Base-by-base conservation (phyloP, 78 protist species). In the Carpediemonas membranifera region DNA sequence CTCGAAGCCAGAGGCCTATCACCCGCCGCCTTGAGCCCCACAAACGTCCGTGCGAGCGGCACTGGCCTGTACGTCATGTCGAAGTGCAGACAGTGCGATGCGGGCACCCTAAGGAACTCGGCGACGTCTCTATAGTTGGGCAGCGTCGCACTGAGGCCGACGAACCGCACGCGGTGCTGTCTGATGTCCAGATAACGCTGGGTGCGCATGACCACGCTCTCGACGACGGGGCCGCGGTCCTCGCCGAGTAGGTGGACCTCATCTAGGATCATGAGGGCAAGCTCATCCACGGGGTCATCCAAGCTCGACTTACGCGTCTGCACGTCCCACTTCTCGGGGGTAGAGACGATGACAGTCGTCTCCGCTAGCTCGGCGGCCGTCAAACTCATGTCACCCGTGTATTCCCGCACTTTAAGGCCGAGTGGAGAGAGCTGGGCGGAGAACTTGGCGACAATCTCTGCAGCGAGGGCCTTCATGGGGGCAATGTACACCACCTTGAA, bases 301-400 rank as follows among this genome's bases (percentile, higher is more conserved):
- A 56, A 43, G 5, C 36, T 1, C 2, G 83, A 58, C 79, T 94
- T 96, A 56, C 99, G 78, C 16, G 97, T 93, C 39, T 92, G 59
- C 19, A 95, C 96, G 63, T 96, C 99, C 98, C 98, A 96, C 61
- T 96, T 97, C 82, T 97, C 99, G 15, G 99, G 99, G 30, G 99
- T 95, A 0, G 92, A 87, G 1, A 97, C 94, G 14, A 97, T 78
- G 83, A 94, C 65, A 15, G 66, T 68, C 58, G 77, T 64, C 24
- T 19, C 57, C 59, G 0, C 0, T 28, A 94, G 53, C 74, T 93
- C 94, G 64, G 82, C 63, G 67, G 82, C 81, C 34, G 98, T 84
- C 35, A 96, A 77, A 58, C 92, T 90, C 92, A 92, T 95, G 74
- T 97, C 99, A 14, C 99, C 99, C 28, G 82, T 73, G 95, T 89